Percentiles rank a stretch among this genome's conserved stretches.
phyloP scores from a whole-genome alignment of 129 eudicot genomes.

The Escallonia herrerae region DNA sequence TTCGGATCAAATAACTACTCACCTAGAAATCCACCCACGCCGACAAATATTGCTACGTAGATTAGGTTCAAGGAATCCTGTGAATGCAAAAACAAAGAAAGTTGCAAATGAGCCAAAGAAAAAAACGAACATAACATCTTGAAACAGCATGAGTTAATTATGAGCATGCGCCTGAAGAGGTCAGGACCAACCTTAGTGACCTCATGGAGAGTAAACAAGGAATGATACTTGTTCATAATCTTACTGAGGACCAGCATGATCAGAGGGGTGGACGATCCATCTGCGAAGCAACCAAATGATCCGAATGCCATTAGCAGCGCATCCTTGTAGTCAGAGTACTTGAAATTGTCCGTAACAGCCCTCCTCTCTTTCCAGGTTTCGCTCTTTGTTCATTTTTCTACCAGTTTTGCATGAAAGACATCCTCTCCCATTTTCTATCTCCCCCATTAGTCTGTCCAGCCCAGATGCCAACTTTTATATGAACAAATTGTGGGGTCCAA shows the following conservation, averaged over 20 bases:
- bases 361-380: too few relatives aligned
- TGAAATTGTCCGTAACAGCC: not conserved
- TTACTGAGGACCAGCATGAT: slow-evolving; percentile 6
- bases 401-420: not conserved
- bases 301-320: slow-evolving; percentile 3
- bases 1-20: not conserved
- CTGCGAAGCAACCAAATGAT: not conserved
- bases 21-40: slow-evolving; percentile 5
- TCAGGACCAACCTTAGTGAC: not conserved
- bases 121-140: not conserved
- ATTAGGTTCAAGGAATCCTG: slow-evolving; percentile 3
- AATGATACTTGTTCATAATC: slow-evolving; percentile 6
- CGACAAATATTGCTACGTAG: not conserved
- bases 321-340: slow-evolving; percentile 6
- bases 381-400: not conserved
- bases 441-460: not conserved
- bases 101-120: not conserved
- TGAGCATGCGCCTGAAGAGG: not conserved
- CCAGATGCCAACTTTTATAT: not conserved
- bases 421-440: not conserved
- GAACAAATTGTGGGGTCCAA: not conserved
- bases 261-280: slow-evolving; percentile 10
- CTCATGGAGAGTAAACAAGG: not conserved
- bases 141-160: not conserved
- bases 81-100: not conserved